A percentile compares a stretch with the other conserved stretches of the same genome.
Evolutionary conservation across 2,329 filamentous ascomycete genomes (phyloP).

Genomic region (Amylocarpus encephaloides): DNA sequence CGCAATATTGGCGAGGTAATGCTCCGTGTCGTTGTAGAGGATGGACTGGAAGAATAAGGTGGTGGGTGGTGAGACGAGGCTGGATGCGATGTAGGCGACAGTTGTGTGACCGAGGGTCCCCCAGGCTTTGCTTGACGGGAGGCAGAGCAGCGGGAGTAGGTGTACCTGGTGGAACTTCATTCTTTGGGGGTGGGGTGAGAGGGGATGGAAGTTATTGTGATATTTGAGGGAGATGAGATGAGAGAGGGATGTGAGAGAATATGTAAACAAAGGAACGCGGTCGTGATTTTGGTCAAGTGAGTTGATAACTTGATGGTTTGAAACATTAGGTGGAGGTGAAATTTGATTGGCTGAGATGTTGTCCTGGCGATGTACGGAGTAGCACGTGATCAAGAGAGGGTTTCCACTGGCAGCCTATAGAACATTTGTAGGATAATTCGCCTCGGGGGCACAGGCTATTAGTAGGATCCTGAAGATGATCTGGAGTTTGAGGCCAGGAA

Average conservation of each 20-base stretch:
- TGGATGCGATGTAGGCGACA: conserved; percentile 55
- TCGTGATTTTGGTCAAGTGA: not conserved
- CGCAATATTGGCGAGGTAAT: conserved; percentile 57
- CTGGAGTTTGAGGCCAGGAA: not conserved
- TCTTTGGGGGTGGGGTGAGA: conserved; percentile 5
- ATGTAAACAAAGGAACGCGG: not conserved
- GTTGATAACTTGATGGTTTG: not conserved
- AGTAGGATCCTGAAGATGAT: not conserved
- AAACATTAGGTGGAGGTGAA: not conserved
- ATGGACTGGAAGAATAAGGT: conserved; percentile 51
- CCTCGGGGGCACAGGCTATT: no score
- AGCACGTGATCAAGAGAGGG: no score
- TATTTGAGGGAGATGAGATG: not conserved
- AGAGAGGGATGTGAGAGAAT: not conserved
- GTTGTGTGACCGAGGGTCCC: conserved; percentile 56
- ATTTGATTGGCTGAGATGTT: not conserved
- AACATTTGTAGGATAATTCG: no score
- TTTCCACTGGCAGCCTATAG: no score
- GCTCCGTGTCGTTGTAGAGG: conserved; percentile 45
- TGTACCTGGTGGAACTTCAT: conserved; percentile 11
- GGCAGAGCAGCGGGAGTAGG: conserved; percentile 6
- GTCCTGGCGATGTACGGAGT: no score
- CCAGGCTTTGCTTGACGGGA: conserved; percentile 18
- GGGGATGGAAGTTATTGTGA: not conserved
- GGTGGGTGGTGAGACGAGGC: conserved; percentile 52